These are phyloP conservation scores for Lepiota brunneoincarnata DNA, from an alignment of 768 basidiomycete genomes.

Conservation along the genomic window DNA sequence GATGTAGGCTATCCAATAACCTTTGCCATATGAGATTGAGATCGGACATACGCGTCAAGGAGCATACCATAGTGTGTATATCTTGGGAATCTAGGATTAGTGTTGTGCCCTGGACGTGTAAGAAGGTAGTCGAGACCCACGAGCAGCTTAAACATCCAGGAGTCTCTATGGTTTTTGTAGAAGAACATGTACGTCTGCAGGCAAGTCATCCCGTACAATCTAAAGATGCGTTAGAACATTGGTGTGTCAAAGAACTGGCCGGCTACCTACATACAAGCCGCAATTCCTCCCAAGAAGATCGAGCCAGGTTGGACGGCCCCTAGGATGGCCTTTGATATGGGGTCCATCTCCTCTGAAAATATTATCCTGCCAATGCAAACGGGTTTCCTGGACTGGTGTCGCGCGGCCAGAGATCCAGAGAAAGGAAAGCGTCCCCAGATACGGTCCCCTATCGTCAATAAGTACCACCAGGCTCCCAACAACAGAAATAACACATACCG, in stretches of 20 bases:
- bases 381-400: too few species aligned
- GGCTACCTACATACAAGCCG: background rate
- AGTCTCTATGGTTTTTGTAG: slow-evolving; percentile 28
- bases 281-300: background rate
- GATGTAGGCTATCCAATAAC: slow-evolving; percentile 32
- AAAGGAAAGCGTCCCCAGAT: too few species aligned
- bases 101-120: background rate
- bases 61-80: slow-evolving; percentile 24
- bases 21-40: slow-evolving; percentile 14
- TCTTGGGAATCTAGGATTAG: slow-evolving; percentile 11
- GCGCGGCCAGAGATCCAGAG: too few species aligned
- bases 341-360: background rate
- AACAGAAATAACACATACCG: too few species aligned
- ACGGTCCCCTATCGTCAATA: too few species aligned
- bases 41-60: too few species aligned
- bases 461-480: too few species aligned
- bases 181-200: slow-evolving; percentile 40
- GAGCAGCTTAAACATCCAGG: slow-evolving; percentile 23
- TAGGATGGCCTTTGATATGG: background rate
- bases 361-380: too few species aligned
- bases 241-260: background rate
- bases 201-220: slow-evolving; percentile 41
- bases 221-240: slow-evolving; percentile 11
- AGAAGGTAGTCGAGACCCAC: slow-evolving; percentile 19
- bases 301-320: background rate